These are phyloP conservation scores for Xylariales sp. DNA, from an alignment of 2,329 filamentous ascomycete genomes.

Conservation along the genomic window DNA sequence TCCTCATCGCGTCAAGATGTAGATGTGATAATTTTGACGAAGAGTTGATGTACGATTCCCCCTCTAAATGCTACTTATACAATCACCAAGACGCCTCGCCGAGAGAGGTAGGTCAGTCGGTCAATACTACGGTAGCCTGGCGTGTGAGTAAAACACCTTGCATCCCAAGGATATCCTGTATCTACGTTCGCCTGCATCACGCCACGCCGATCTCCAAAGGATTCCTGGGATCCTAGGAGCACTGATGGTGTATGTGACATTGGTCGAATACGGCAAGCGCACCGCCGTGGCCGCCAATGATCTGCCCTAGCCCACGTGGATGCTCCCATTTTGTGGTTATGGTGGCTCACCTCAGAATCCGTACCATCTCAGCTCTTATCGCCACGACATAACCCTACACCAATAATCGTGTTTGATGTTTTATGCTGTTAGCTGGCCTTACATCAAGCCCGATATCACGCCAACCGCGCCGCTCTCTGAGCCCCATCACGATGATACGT, in stretches of 20 bases:
- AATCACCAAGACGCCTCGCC: neutral
- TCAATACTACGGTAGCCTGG: slow-evolving; percentile 1
- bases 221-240: neutral
- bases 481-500: neutral
- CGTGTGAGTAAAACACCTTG: neutral
- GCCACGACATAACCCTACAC: neutral
- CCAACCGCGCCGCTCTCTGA: neutral
- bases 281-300: slow-evolving; percentile 2
- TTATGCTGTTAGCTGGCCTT: neutral
- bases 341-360: slow-evolving; percentile 18
- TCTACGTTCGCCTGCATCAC: neutral
- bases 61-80: neutral
- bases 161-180: neutral
- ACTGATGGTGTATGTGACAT: neutral
- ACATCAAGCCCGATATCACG: neutral
- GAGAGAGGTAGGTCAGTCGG: neutral
- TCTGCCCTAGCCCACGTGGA: neutral
- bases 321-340: neutral
- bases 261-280: slow-evolving; percentile 5
- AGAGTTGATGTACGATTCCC: neutral
- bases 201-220: slow-evolving; percentile 1
- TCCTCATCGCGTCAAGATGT: neutral
- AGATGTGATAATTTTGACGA: neutral
- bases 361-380: slow-evolving; percentile 10
- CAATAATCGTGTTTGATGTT: neutral